Base-by-base conservation (phyloP, 2,329 filamentous ascomycete species). In the Aspergillus nomiae region DNA sequence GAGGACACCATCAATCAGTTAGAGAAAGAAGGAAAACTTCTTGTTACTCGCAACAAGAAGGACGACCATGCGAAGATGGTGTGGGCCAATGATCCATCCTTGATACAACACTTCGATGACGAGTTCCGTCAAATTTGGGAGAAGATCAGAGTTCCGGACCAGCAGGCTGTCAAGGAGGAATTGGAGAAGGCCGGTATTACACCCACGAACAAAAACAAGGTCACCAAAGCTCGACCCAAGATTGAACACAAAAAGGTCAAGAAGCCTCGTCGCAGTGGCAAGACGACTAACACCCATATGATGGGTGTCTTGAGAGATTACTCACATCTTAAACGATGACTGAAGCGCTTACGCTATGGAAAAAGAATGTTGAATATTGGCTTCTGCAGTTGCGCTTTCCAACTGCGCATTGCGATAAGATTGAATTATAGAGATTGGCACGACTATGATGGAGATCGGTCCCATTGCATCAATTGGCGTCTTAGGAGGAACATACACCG, bases 41-140 rank as follows among this genome's bases (percentile, higher is more conserved):
- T 98, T 41, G 92, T 97, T 7, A 91, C 92, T 26, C 88, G 94
- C 65, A 94, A 94, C 61, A 96, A 95, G 80, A 98, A 98, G 82
- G 94, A 98, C 76, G 90, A 91, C 73, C 87, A 91, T 70, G 89
- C 94, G 1, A 89, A 90, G 71, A 92, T 90, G 81, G 89, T 99
- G 59, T 98, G 94, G 92, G 85, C 89, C 58, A 92, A 99, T 77
- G 92, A 97, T 71, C 87, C 92, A 16, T 89, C 88, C 14, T 85
- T 97, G 58, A 86, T 89, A 71, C 86, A 93, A 74, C 76, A 82
- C 41, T 89, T 98, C 69, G 93, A 97, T 73, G 81, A 86, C 10
- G 92, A 97, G 76, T 97, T 98, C 77, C 86, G 89, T 76, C 82
- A 83, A 63, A 90, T 94, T 80, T 99, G 94, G 93, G 85, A 90